phyloP scores from a whole-genome alignment of 495 filamentous ascomycete genomes.

The Aspergillus incahuasiensis region DNA sequence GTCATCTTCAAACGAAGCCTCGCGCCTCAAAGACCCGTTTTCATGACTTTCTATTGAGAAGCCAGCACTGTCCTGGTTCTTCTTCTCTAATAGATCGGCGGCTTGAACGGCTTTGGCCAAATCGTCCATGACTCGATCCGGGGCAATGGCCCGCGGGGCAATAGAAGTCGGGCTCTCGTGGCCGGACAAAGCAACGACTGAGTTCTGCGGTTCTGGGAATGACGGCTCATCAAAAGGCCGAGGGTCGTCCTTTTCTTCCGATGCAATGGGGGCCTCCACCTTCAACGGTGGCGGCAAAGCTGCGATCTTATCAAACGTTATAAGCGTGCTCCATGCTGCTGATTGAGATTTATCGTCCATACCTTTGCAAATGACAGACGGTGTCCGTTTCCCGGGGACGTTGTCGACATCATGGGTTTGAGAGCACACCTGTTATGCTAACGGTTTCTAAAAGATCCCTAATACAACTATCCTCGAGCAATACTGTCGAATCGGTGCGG shows the following conservation, averaged over 20 bases:
- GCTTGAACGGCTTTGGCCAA: slow-evolving; percentile 35
- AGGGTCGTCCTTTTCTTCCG: slow-evolving; percentile 24
- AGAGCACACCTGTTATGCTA: slow-evolving; percentile 6
- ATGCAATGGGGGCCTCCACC: slow-evolving; percentile 23
- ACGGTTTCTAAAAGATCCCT: slow-evolving; percentile 11
- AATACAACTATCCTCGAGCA: slow-evolving; percentile 6
- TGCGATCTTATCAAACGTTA: slow-evolving; percentile 32
- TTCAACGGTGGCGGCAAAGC: slow-evolving; percentile 36
- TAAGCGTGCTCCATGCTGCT: slow-evolving; percentile 1
- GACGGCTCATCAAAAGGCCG: slow-evolving; percentile 17
- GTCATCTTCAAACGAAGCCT: slow-evolving; percentile 49
- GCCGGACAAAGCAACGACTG: slow-evolving; percentile 17
- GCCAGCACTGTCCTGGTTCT: slow-evolving; percentile 24
- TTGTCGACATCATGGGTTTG: slow-evolving; percentile 35
- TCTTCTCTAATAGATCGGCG: slow-evolving; percentile 29
- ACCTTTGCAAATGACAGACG: slow-evolving; percentile 47
- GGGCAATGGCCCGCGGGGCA: slow-evolving; percentile 14
- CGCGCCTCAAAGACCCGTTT: slow-evolving; percentile 34
- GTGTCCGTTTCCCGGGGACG: slow-evolving; percentile 25
- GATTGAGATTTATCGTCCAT: slow-evolving; percentile 3
- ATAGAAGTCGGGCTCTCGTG: slow-evolving; percentile 19
- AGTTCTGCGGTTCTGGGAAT: slow-evolving; percentile 19
- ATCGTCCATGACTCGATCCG: slow-evolving; percentile 28
- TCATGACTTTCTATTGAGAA: slow-evolving; percentile 28
- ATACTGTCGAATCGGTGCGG: slow-evolving; percentile 11